Base-by-base conservation (phyloP, 768 basidiomycete genomes). In the Agaricus blazei region DNA sequence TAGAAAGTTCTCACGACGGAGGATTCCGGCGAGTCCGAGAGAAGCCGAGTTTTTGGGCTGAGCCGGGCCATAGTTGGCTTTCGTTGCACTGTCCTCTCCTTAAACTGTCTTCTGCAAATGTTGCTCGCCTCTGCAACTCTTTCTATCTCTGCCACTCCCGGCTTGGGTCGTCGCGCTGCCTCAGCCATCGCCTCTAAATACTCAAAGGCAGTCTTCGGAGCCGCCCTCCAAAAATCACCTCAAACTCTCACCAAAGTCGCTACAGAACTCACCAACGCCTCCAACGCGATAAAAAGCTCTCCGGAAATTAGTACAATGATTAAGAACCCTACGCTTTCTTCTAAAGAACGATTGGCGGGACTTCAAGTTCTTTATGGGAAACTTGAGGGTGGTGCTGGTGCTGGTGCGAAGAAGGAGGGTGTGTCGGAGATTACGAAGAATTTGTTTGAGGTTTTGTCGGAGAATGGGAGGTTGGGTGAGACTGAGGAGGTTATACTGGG, bases 381-480 rank as follows among this genome's bases (percentile, higher is more conserved):
- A 54, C 77, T 87, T 34, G 88, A 88, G 71, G 48, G 77, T 27
- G 36, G 75, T 34, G 77, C 75, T 23, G 64, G 78, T 28, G 36
- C 75, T 37, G 78, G 74, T 23, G 65, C 75, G 42, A 90, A 82
- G 80, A 91, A 89, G 77, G 87, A 85, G 55, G 70, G 81, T n/a
- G 70, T 88, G 48, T 88, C 88, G 47, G 89, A 92, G 56, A 80
- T 93, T 70, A 93, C 94, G 65, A 90, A 88, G 81, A 96, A 98
- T 75, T 81, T 99, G 63, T 85, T 99, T 68, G 69, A 71, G 37
- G 85, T 98, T 62, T 82, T 99, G 58, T 88, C 90, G 57, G 90
- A 96, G 72, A 99, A 99, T 70, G 94, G 94, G 56, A 81, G 97
- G 60, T 78, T 98, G 59, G 80, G 75, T 59, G 90, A 96, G 78